Base-by-base conservation (phyloP, 2,329 filamentous ascomycete genomes). In the Xylaria hypoxylon region DNA sequence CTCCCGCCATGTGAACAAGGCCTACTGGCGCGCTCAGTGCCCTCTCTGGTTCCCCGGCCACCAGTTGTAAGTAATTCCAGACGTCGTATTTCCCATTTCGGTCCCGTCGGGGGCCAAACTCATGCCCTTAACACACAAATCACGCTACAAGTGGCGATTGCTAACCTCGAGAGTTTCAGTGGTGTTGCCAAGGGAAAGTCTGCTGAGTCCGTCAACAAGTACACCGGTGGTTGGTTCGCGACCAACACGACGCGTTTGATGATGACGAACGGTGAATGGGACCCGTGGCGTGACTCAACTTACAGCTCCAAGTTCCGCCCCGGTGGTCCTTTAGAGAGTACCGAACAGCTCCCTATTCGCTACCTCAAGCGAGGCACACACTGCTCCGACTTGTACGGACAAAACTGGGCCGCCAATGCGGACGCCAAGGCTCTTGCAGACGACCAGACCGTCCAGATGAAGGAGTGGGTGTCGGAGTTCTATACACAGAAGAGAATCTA, bases 401-500 rank as follows among this genome's bases (percentile, higher is more conserved):
- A 71, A 26, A 88, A 89, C 76, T 87, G 83, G 56, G 74, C 63
- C 1, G 82, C 77, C 19, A 89, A 89, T 72, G 79, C 76, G 0
- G 85, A 81, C 0, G 81, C 83, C 1, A 79, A 83, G 73, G 76
- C 77, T 45, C 80, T 89, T 1, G 83, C 86, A 44, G 79, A 87
- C 70, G 79, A 80, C 28, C 81, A 85, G 73, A 78, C 87, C 3
- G 79, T 76, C 13, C 81, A 86, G 74, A 83, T 89, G 69, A 82
- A 80, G 68, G 74, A 72, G 24, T 89, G 87, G 87, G 84, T 89
- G 2, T 78, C 75, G 0, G 84, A 88, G 74, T 89, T 77, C 58
- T 81, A 82, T 59, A 68, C 68, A 5, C 64, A 73, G 59, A 76
- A 78, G 73, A 70, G 58, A 58, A 10, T 7, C 28, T 19, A 33